A percentile compares a stretch with the other conserved stretches of the same genome.
Evolutionary conservation across 805 yeast genomes (phyloP).

Genomic region (Kodamaea fukazawae): DNA sequence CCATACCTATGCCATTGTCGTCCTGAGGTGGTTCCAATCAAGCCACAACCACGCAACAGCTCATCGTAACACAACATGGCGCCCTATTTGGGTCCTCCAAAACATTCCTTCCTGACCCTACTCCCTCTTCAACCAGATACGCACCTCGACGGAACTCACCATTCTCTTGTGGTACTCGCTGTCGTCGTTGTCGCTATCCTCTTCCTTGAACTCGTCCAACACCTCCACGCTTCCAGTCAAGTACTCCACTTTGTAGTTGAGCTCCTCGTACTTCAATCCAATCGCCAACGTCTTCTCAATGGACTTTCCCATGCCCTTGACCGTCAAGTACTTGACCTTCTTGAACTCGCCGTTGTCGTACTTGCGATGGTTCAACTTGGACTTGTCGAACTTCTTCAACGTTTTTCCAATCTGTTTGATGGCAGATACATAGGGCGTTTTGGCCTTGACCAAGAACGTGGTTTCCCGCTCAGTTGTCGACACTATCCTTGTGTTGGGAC

Average conservation of each 20-base stretch:
- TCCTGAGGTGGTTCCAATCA: no score
- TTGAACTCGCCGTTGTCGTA: conserved; percentile 35
- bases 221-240: conserved; percentile 65
- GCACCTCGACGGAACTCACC: conserved; percentile 48
- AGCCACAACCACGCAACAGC: no score
- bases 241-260: conserved; percentile 53
- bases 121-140: conserved; percentile 30
- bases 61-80: no score
- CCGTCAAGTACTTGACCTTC: conserved; percentile 45
- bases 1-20: no score
- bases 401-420: conserved; percentile 60
- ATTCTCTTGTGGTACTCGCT: conserved; percentile 39
- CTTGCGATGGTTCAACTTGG: conserved; percentile 18
- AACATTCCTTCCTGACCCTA: no score
- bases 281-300: conserved; percentile 61
- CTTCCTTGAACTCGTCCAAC: conserved; percentile 58
- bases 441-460: conserved; percentile 55
- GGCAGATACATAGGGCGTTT: conserved; percentile 72
- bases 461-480: conserved; percentile 44
- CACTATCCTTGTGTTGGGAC: conserved; percentile 46
- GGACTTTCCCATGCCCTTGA: conserved; percentile 73
- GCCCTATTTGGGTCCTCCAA: no score
- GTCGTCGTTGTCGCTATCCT: conserved; percentile 25
- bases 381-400: conserved; percentile 41
- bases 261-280: conserved; percentile 56